Conservation (phyloP, 805 yeast species). For the Pichia heedii region DNA sequence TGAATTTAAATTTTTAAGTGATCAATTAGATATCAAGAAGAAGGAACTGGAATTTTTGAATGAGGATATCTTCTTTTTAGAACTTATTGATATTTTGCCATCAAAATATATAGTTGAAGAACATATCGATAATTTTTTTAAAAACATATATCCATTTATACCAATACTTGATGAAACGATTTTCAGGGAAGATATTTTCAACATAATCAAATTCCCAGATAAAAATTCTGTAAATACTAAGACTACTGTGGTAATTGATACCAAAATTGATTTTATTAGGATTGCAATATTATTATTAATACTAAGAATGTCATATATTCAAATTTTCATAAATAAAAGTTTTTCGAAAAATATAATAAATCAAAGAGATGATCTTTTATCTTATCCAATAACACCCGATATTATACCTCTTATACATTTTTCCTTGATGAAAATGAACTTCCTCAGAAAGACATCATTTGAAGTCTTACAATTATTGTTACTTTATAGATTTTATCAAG, state of each 20-base stretch:
- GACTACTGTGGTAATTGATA: slow-evolving; percentile 2
- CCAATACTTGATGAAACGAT: slow-evolving; percentile 37
- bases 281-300: slow-evolving; percentile 22
- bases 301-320: slow-evolving; percentile 21
- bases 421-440: slow-evolving; percentile 32
- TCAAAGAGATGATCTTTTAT: slow-evolving; percentile 11
- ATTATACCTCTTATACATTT: slow-evolving; percentile 30
- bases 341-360: not conserved
- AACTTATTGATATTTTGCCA: slow-evolving; percentile 19
- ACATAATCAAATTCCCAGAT: slow-evolving; percentile 23
- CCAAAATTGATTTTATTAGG: slow-evolving; percentile 17
- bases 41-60: not conserved
- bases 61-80: not conserved
- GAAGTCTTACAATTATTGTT: slow-evolving; percentile 36
- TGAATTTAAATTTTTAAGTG: slow-evolving; percentile 3
- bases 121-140: slow-evolving; percentile 33
- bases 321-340: slow-evolving; percentile 16
- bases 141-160: slow-evolving; percentile 34
- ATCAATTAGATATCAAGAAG: slow-evolving; percentile 1
- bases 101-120: slow-evolving; percentile 12
- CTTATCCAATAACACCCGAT: slow-evolving; percentile 33
- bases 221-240: not conserved
- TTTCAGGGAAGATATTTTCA: slow-evolving; percentile 26
- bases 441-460: slow-evolving; percentile 31
- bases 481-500: slow-evolving; percentile 32